Evolutionary conservation across 2,329 filamentous ascomycete species (phyloP), one percentile per base, ranked within the genome.

Genomic region (Dothistroma pini): DNA sequence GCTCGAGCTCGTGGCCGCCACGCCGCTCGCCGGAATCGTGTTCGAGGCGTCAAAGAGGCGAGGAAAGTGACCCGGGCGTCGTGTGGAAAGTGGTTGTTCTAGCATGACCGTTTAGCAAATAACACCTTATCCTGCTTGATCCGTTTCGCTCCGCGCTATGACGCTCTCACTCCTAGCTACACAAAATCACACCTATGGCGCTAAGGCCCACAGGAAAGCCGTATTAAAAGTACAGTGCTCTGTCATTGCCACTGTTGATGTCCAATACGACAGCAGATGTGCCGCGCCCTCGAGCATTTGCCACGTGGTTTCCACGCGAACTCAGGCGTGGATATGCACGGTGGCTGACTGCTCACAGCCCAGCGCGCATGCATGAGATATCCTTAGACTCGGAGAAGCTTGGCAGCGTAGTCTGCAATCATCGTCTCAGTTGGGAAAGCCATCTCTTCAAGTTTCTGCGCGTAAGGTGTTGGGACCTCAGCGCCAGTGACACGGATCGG

Each of bases 381-480:
- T 56, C 31, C 58, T 65, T 68, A 95, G 75, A 96, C 81, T 68
- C 86, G 85, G 74, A 99, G 83, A 71, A 97, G 83, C 86, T 97
- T 97, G 70, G 89, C 91, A 58, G 89, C 89, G 76, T 95, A 93
- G 71, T 89, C 82, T 77, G 91, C 89, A 74, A 99, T 97, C 71
- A 96, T 83, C 67, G 87, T 78, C 81, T 96, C 91, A 69, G 88
- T 90, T 55, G 95, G 95, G 89, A 99, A 99, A 72, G 84, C 84
- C 91, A 99, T 89, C 80, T 95, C 87, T 84, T 99, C 95, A 61
- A 99, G 85, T 76, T 91, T 90, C 78, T 89, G 83, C 61, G 95
- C 93, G 76, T 99, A 97, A 41, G 95, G 95, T 8, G 95, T 99
- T 54, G 95, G 95, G 12, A 99, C 95, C 77, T 99, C 95, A 67